Evolutionary conservation across 2,329 filamentous ascomycete species (phyloP), one percentile per base, ranked within the genome.

Genomic region (Dactylellina sp.): DNA sequence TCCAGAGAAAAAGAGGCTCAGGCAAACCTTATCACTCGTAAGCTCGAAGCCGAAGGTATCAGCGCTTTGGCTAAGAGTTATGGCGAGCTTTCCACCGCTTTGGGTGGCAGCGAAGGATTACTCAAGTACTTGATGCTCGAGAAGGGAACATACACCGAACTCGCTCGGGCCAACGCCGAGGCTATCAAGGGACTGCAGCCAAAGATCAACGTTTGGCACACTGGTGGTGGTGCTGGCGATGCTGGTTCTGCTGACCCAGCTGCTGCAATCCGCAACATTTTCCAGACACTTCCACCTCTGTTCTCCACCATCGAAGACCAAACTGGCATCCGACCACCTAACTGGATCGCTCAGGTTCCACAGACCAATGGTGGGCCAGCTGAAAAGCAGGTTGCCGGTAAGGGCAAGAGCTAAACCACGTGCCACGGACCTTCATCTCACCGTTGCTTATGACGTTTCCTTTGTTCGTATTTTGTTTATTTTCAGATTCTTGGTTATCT

Each of bases 191-290:
- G 92, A 24, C 82, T 96, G 77, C 87, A 93, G 80, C 92, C 92
- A 76, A 96, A 96, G 56, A 95, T 96, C 83, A 93, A 89, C 75
- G 88, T 94, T 24, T 96, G 92, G 92, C 95, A 92, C 80, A 96
- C 92, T 7, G 91, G 91, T 46, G 77, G 80, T 14, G 82, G 81
- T 9, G n/a, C n/a, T n/a, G 83, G 81, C n/a, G 82, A 79, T 44
- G 82, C 81, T 24, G 81, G 81, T 42, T 80, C 81, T 44, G 83
- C 86, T 63, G 89, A 91, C 70, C 81, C 85, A 7, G 83, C 85
- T 22, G 86, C 86, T 0, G 85, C 89, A 2, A 89, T 95, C 82
- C 85, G 91, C 76, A 93, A 94, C 77, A 85, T 96, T 39, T 93
- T 95, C 83, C 92, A 95, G 84, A 90, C 89, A 80, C 83, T 96